Percentiles rank a stretch among this genome's conserved stretches.
Conservation (phyloP, 208 protist genomes). For the Trypanosomatidae sp. region DNA sequence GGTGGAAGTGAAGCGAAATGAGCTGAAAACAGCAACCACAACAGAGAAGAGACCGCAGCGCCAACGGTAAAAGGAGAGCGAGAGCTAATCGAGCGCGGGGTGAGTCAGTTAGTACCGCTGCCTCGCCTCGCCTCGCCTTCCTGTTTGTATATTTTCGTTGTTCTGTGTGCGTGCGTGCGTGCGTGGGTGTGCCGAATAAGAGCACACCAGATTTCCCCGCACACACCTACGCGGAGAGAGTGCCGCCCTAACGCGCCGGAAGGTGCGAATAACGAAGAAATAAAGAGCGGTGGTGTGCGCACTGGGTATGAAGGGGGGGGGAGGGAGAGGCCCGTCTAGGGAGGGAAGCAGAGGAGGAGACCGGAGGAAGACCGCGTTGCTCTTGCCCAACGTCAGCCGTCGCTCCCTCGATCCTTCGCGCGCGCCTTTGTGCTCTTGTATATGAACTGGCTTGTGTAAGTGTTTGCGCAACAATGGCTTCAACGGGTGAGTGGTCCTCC, state of each 20-base stretch:
- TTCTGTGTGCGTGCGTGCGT: background rate
- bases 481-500: slow-evolving; percentile 3
- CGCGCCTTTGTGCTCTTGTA: background rate
- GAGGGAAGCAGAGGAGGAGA: background rate
- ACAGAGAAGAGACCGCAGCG: no score
- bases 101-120: background rate
- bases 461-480: background rate
- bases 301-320: background rate
- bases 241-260: background rate
- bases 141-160: no score
- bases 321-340: background rate
- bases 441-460: background rate
- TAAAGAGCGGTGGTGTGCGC: background rate
- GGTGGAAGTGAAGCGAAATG: no score
- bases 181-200: background rate
- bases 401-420: background rate
- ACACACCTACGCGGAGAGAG: background rate
- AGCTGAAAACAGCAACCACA: no score
- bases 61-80: no score
- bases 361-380: background rate
- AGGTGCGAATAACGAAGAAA: background rate
- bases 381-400: background rate
- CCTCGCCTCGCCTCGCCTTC: background rate
- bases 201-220: background rate
- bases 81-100: background rate